These are phyloP conservation scores for Mucor sp. DNA, from an alignment of 371 early-diverging fungal genomes.

Conservation along the genomic window DNA sequence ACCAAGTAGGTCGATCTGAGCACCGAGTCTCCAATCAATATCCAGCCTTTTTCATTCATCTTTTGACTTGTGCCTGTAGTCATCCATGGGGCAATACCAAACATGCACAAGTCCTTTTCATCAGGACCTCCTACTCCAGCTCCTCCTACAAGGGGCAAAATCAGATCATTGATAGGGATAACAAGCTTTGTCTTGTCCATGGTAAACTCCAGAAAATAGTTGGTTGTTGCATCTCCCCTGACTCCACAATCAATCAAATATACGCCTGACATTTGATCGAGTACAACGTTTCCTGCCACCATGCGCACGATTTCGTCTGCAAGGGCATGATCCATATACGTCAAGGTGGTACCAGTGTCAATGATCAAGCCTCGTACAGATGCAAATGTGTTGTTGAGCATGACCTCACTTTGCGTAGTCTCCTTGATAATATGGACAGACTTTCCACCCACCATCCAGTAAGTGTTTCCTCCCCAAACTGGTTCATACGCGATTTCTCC, in stretches of 20 bases:
- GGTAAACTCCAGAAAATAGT: slow-evolving; percentile 2
- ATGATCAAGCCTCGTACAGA: slow-evolving; percentile 27
- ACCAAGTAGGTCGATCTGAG: slow-evolving; percentile 46
- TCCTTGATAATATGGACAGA: background rate
- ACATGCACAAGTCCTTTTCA: slow-evolving; percentile 32
- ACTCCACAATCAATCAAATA: slow-evolving; percentile 34
- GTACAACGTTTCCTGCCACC: slow-evolving; percentile 26
- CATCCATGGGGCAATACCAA: slow-evolving; percentile 50
- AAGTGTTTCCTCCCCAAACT: slow-evolving; percentile 7
- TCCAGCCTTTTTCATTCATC: slow-evolving; percentile 24
- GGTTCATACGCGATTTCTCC: slow-evolving; percentile 50
- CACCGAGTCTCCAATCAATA: slow-evolving; percentile 48
- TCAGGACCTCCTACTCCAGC: slow-evolving; percentile 12
- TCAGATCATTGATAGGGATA: slow-evolving; percentile 27
- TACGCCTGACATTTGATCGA: slow-evolving; percentile 35
- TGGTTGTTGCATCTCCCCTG: background rate
- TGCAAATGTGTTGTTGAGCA: slow-evolving; percentile 2
- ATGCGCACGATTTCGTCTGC: slow-evolving; percentile 24
- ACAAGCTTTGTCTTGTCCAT: background rate
- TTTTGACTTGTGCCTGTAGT: slow-evolving; percentile 16
- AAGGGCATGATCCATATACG: slow-evolving; percentile 15
- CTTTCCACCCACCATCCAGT: slow-evolving; percentile 16
- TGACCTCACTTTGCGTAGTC: background rate
- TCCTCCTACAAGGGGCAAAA: slow-evolving; percentile 25
- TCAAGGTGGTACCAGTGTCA: slow-evolving; percentile 25